These are phyloP conservation scores for Inosperma sp. DNA, from an alignment of 768 basidiomycete genomes.

Conservation along the genomic window DNA sequence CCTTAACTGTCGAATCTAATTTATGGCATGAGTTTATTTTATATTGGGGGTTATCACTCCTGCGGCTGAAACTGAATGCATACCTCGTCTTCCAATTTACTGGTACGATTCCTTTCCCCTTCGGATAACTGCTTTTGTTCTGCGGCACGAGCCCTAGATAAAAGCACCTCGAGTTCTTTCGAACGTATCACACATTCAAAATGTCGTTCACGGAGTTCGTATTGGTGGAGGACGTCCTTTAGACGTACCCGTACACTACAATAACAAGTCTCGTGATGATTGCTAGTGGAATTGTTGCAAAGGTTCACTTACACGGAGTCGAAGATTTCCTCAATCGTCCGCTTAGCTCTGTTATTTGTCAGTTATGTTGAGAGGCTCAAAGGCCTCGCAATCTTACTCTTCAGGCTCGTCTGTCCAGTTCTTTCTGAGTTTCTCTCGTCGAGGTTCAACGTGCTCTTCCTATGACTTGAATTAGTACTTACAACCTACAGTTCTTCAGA, in stretches of 20 bases:
- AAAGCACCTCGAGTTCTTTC: slow-evolving; percentile 83
- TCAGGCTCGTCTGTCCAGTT: slow-evolving; percentile 71
- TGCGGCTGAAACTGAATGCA: slow-evolving; percentile 22
- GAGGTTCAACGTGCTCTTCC: slow-evolving; percentile 64
- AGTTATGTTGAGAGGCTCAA: slow-evolving; percentile 3
- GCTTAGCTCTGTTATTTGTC: slow-evolving; percentile 51
- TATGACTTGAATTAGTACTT: slow-evolving; percentile 24
- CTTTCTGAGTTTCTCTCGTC: slow-evolving; percentile 70
- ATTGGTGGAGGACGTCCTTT: slow-evolving; percentile 82
- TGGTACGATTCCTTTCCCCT: slow-evolving; percentile 62
- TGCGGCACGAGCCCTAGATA: slow-evolving; percentile 82
- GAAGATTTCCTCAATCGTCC: slow-evolving; percentile 78
- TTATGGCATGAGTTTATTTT: slow-evolving; percentile 12
- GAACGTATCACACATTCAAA: slow-evolving; percentile 91
- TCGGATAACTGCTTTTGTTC: slow-evolving; percentile 84
- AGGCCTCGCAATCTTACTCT: slow-evolving; percentile 46
- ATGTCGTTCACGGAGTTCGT: slow-evolving; percentile 86
- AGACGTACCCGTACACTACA: slow-evolving; percentile 76
- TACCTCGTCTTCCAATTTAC: slow-evolving; percentile 74
- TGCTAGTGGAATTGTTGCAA: too few species aligned
- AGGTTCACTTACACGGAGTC: slow-evolving; percentile 73
- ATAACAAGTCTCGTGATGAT: slow-evolving; percentile 1
- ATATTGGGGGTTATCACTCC: slow-evolving; percentile 13
- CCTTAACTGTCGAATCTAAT: slow-evolving; percentile 60
- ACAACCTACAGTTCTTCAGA: neutral